Percentiles rank a stretch among this genome's conserved stretches.
phyloP scores from a whole-genome alignment of 2,329 filamentous ascomycete species.

The Paracoccidioides brasiliensis region DNA sequence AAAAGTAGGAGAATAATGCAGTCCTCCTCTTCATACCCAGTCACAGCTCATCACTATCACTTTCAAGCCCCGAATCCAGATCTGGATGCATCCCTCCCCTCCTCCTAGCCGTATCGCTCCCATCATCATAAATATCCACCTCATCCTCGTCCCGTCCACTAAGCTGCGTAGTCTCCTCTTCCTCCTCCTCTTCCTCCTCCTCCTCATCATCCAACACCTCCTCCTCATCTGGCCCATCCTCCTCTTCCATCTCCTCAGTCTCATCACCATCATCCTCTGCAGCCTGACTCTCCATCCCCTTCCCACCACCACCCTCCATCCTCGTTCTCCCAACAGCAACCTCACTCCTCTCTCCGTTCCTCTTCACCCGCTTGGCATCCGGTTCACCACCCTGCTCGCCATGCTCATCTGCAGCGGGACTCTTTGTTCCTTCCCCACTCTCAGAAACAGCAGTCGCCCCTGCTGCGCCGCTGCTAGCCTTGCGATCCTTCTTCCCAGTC shows the following conservation, averaged over 20 bases:
- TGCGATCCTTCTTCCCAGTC: constrained; percentile 28
- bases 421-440: constrained; percentile 31
- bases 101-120: constrained; percentile 13
- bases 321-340: constrained; percentile 12
- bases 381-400: constrained; percentile 42
- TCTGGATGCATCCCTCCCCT: constrained; percentile 16
- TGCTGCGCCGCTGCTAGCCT: constrained; percentile 19
- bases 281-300: neutral
- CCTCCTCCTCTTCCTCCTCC: constrained; percentile 16
- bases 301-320: constrained; percentile 5
- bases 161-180: constrained; percentile 15
- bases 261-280: constrained; percentile 5
- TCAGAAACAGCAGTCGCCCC: neutral
- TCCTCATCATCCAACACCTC: constrained; percentile 17
- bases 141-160: constrained; percentile 9
- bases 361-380: constrained; percentile 13
- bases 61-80: constrained; percentile 27
- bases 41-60: constrained; percentile 9
- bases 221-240: constrained; percentile 15
- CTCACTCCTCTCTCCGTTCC: constrained; percentile 14
- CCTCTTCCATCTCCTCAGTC: constrained; percentile 16
- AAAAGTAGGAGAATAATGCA: constrained; percentile 10
- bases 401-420: constrained; percentile 39
- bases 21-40: neutral
- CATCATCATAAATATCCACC: constrained; percentile 9